Conservation (phyloP, 2,329 filamentous ascomycete genomes). For the Neurospora crassa region DNA sequence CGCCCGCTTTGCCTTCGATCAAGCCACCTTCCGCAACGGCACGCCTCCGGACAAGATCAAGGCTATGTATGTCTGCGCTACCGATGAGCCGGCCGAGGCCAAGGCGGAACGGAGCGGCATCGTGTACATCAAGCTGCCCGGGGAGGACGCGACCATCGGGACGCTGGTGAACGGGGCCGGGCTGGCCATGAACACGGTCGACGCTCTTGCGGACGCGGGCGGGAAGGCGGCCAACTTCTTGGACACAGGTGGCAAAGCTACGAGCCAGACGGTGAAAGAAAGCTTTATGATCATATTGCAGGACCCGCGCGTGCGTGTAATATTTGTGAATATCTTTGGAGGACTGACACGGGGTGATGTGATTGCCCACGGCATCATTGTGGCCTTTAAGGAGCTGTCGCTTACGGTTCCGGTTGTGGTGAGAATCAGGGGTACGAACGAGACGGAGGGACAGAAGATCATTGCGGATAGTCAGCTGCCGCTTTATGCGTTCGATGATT, state of each 20-base stretch:
- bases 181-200: conserved; percentile 84
- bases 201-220: conserved; percentile 60
- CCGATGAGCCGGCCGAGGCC: conserved; percentile 23
- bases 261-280: conserved; percentile 66
- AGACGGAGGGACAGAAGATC: conserved; percentile 59
- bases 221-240: conserved; percentile 74
- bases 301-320: conserved; percentile 61
- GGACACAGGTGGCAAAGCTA: conserved; percentile 84
- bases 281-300: conserved; percentile 65
- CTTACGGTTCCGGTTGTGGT: conserved; percentile 68
- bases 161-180: conserved; percentile 85
- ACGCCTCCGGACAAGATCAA: background rate
- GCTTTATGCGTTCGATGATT: conserved; percentile 63
- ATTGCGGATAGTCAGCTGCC: conserved; percentile 59
- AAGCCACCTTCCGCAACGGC: conserved; percentile 27
- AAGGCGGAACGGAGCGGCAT: conserved; percentile 54
- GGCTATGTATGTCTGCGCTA: conserved; percentile 25
- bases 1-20: conserved; percentile 37
- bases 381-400: conserved; percentile 61
- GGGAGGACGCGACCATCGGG: conserved; percentile 53
- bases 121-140: conserved; percentile 59
- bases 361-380: conserved; percentile 66
- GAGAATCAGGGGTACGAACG: conserved; percentile 64
- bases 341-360: conserved; percentile 64
- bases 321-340: conserved; percentile 50